A percentile compares a stretch with the other conserved stretches of the same genome.
Conservation (phyloP, 192 early-diverging fungal genomes). For the Bifiguratus adelaidae region DNA sequence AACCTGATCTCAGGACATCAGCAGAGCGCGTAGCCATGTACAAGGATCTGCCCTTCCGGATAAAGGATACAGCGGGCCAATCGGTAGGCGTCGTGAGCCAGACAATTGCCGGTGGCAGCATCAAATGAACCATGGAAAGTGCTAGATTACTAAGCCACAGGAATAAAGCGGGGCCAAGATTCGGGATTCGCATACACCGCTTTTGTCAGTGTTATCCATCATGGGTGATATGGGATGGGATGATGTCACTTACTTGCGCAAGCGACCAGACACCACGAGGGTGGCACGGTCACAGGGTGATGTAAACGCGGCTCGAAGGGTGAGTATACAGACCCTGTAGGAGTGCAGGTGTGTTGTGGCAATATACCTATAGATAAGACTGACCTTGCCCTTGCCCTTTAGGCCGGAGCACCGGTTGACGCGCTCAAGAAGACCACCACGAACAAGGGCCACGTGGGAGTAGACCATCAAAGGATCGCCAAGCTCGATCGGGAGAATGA, state of each 20-base stretch:
- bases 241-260: slow-evolving; percentile 67
- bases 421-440: too few species aligned
- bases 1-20: slow-evolving; percentile 73
- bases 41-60: slow-evolving; percentile 27
- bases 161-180: too few species aligned
- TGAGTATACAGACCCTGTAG: slow-evolving; percentile 23
- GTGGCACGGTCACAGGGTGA: slow-evolving; percentile 49
- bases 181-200: too few species aligned
- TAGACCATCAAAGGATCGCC: slow-evolving; percentile 68
- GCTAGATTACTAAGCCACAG: background rate
- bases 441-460: slow-evolving; percentile 47
- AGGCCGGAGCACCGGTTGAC: background rate
- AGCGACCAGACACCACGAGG: slow-evolving; percentile 49
- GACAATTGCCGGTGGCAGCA: slow-evolving; percentile 52
- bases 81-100: slow-evolving; percentile 41
- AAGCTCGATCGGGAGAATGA: slow-evolving; percentile 85
- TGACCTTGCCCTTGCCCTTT: background rate
- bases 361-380: background rate
- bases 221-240: slow-evolving; percentile 55
- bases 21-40: slow-evolving; percentile 55
- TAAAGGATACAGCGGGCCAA: slow-evolving; percentile 32
- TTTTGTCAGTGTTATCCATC: background rate
- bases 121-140: slow-evolving; percentile 43
- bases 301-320: slow-evolving; percentile 64
- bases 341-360: background rate